Evolutionary conservation across 495 filamentous ascomycete species (phyloP).

Genomic region (Podospora australis): DNA sequence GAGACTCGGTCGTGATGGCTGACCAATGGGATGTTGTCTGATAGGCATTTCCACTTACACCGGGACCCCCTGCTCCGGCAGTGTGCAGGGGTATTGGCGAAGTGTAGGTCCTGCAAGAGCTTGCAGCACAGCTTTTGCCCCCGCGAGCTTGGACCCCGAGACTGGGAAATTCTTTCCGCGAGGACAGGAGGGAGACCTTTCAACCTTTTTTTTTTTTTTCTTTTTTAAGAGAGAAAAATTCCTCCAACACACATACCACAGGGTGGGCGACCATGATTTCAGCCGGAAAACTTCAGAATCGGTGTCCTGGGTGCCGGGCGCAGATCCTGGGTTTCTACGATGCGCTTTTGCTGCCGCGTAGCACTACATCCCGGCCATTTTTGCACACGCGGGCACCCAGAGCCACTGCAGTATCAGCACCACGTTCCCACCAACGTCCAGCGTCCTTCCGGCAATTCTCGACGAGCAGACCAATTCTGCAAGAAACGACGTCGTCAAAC

Average conservation of each 20-base stretch:
- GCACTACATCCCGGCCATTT: slow-evolving; percentile 15
- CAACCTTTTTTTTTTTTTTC: neutral
- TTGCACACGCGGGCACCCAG: slow-evolving; percentile 9
- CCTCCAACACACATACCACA: slow-evolving; percentile 1
- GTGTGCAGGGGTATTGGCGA: slow-evolving; percentile 4
- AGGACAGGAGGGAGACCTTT: neutral
- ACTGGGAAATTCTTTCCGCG: neutral
- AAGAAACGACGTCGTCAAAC: slow-evolving; percentile 13
- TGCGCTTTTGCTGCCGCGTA: slow-evolving; percentile 26
- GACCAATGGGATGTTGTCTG: too few species aligned
- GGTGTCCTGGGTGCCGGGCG: slow-evolving; percentile 45
- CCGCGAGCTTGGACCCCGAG: slow-evolving; percentile 1
- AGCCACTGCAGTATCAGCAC: slow-evolving; percentile 6
- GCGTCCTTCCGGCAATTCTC: slow-evolving; percentile 33
- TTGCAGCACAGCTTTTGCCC: neutral
- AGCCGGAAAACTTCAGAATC: slow-evolving; percentile 35
- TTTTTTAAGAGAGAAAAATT: neutral
- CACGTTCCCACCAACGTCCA: slow-evolving; percentile 13
- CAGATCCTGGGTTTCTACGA: slow-evolving; percentile 42
- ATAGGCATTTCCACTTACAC: too few species aligned
- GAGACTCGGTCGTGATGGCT: too few species aligned
- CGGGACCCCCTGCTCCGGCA: too few species aligned
- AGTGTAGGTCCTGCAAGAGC: neutral
- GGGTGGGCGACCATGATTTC: slow-evolving; percentile 36
- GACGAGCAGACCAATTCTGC: slow-evolving; percentile 22